A percentile compares a stretch with the other conserved stretches of the same genome.
Evolutionary conservation across 805 yeast species (phyloP).

Genomic region (Starmerella gropengiesseri): DNA sequence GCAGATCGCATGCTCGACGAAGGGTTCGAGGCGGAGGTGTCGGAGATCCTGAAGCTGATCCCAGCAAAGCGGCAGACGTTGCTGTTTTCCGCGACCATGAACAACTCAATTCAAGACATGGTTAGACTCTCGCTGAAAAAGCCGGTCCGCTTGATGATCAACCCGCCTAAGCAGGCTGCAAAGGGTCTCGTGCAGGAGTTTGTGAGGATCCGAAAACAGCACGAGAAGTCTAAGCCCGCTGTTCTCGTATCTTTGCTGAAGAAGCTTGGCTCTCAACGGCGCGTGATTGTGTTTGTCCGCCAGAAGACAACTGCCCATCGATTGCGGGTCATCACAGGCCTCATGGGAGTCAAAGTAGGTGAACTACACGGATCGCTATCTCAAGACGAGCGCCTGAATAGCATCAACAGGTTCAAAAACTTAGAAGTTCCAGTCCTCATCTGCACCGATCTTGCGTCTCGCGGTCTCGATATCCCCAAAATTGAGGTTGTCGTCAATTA

Average conservation of each 20-base stretch:
- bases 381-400: slow-evolving; percentile 83
- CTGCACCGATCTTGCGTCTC: slow-evolving; percentile 96
- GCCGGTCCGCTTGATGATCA: slow-evolving; percentile 91
- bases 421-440: slow-evolving; percentile 75
- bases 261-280: slow-evolving; percentile 53
- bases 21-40: slow-evolving; percentile 91
- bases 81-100: slow-evolving; percentile 96
- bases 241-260: slow-evolving; percentile 61
- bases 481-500: slow-evolving; percentile 88
- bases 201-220: slow-evolving; percentile 73
- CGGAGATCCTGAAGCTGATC: slow-evolving; percentile 74
- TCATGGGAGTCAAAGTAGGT: slow-evolving; percentile 67
- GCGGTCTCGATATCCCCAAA: slow-evolving; percentile 98
- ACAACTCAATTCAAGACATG: slow-evolving; percentile 76
- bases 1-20: slow-evolving; percentile 99
- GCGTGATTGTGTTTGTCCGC: slow-evolving; percentile 84
- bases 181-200: slow-evolving; percentile 85
- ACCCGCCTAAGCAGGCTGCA: slow-evolving; percentile 93
- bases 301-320: slow-evolving; percentile 86
- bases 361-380: slow-evolving; percentile 69
- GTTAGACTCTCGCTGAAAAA: slow-evolving; percentile 76
- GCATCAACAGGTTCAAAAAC: slow-evolving; percentile 72
- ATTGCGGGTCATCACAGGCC: slow-evolving; percentile 70
- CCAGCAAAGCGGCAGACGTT: slow-evolving; percentile 90
- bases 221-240: slow-evolving; percentile 69